These are phyloP conservation scores for Phaeosphaeriaceae sp. DNA, from an alignment of 2,329 filamentous ascomycete species.

Conservation along the genomic window DNA sequence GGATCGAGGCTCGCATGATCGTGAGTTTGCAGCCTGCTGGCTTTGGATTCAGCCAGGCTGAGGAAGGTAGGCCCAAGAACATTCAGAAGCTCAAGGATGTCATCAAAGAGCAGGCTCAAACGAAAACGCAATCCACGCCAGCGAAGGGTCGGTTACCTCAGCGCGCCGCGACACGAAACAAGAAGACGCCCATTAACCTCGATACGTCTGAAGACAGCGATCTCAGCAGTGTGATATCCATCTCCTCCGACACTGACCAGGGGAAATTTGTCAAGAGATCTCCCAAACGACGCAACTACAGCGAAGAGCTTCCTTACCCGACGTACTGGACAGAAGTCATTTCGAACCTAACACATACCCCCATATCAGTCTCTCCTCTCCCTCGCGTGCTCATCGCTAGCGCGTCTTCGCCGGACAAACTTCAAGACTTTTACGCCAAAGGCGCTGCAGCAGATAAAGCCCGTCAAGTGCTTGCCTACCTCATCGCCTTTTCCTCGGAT, in stretches of 20 bases:
- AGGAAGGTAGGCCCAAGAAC: slow-evolving; percentile 70
- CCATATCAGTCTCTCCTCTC: slow-evolving; percentile 77
- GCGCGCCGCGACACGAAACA: slow-evolving; percentile 9
- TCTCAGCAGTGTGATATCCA: slow-evolving; percentile 52
- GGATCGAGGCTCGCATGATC: slow-evolving; percentile 83
- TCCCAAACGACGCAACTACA: slow-evolving; percentile 62
- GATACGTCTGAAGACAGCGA: slow-evolving; percentile 52
- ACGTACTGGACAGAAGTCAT: slow-evolving; percentile 94
- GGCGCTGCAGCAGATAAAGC: slow-evolving; percentile 83
- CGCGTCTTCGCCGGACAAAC: slow-evolving; percentile 73
- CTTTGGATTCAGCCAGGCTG: slow-evolving; percentile 87
- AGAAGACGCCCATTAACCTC: slow-evolving; percentile 12
- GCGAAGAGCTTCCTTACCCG: slow-evolving; percentile 80
- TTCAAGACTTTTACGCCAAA: slow-evolving; percentile 80
- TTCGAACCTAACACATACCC: slow-evolving; percentile 80
- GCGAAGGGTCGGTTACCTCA: slow-evolving; percentile 12
- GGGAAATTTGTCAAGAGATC: slow-evolving; percentile 56
- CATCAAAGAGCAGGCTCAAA: not conserved
- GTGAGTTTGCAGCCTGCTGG: slow-evolving; percentile 85
- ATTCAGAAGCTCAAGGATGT: slow-evolving; percentile 28
- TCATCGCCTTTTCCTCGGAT: slow-evolving; percentile 81
- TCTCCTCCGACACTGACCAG: slow-evolving; percentile 59
- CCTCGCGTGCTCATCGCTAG: slow-evolving; percentile 58
- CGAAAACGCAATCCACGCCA: slow-evolving; percentile 1
- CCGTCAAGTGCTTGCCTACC: slow-evolving; percentile 89